A percentile compares a stretch with the other conserved stretches of the same genome.
phyloP scores from a whole-genome alignment of 2,329 filamentous ascomycete species.

The Anisogramma anomala region DNA sequence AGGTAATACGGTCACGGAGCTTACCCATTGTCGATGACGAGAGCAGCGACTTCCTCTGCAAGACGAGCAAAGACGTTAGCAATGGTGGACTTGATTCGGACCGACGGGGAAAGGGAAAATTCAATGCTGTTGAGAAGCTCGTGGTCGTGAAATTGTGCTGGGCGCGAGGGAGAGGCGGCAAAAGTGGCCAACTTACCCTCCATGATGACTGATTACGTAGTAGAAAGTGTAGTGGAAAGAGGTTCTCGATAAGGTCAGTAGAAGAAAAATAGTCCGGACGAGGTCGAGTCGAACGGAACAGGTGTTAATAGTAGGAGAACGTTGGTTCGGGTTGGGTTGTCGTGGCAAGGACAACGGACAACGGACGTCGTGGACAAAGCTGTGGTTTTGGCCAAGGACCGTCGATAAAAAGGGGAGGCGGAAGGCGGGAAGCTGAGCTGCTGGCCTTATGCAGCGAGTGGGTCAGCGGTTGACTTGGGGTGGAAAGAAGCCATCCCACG shows the following conservation, averaged over 20 bases:
- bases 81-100: slow-evolving; percentile 14
- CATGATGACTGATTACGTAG: slow-evolving; percentile 42
- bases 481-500: slow-evolving; percentile 15
- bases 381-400: slow-evolving; percentile 13
- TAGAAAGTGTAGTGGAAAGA: slow-evolving; percentile 18
- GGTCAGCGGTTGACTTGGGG: slow-evolving; percentile 9
- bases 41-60: slow-evolving; percentile 98
- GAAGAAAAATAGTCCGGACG: slow-evolving; percentile 18
- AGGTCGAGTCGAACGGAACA: slow-evolving; percentile 13
- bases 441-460: slow-evolving; percentile 15
- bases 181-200: slow-evolving; percentile 35
- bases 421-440: slow-evolving; percentile 10
- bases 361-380: slow-evolving; percentile 10
- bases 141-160: slow-evolving; percentile 5
- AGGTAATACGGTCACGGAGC: slow-evolving; percentile 31
- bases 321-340: slow-evolving; percentile 2
- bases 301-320: slow-evolving; percentile 8
- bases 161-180: slow-evolving; percentile 16
- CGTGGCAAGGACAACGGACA: slow-evolving; percentile 9
- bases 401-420: slow-evolving; percentile 14
- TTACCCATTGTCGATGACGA: slow-evolving; percentile 99
- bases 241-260: slow-evolving; percentile 19
- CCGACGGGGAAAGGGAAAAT: slow-evolving; percentile 8
- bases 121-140: slow-evolving; percentile 10
- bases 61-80: slow-evolving; percentile 31